A percentile compares a stretch with the other conserved stretches of the same genome.
phyloP scores from a whole-genome alignment of 2,329 filamentous ascomycete genomes.

The Botrytis fragariae region DNA sequence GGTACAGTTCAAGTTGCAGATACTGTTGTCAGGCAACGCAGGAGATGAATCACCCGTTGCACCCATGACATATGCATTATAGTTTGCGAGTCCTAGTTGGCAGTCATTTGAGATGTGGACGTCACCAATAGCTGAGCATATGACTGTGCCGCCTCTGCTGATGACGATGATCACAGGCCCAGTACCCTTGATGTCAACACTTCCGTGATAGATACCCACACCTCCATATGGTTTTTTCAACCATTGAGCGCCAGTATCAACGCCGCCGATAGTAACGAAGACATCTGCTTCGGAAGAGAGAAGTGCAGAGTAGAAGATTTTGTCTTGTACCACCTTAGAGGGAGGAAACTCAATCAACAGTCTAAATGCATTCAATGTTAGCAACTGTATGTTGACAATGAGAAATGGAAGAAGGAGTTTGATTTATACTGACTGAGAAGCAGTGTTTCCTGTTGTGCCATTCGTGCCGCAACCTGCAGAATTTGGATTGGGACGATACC shows the following conservation, averaged over 20 bases:
- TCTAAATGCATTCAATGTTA: background rate
- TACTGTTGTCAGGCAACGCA: background rate
- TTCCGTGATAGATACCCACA: conserved; percentile 8
- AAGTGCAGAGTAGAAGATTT: conserved; percentile 9
- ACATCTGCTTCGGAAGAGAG: background rate
- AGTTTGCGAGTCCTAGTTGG: background rate
- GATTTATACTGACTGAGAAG: conserved; percentile 1
- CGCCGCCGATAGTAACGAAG: background rate
- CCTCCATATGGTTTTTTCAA: background rate
- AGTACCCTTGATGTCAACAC: background rate
- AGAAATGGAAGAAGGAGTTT: background rate
- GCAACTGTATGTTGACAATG: background rate
- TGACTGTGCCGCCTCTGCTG: background rate
- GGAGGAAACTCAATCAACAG: conserved; percentile 3
- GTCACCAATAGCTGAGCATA: background rate
- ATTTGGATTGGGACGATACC: conserved; percentile 11
- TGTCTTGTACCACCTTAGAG: background rate
- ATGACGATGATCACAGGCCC: background rate
- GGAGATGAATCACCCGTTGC: background rate
- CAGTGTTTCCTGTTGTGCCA: background rate
- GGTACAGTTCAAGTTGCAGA: conserved; percentile 21
- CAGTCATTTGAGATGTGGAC: background rate
- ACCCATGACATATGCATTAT: conserved; percentile 1
- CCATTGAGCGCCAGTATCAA: background rate
- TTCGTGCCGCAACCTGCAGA: background rate